Evolutionary conservation across 768 basidiomycete genomes (phyloP).

Genomic region (Gloeostereum incarnatum): DNA sequence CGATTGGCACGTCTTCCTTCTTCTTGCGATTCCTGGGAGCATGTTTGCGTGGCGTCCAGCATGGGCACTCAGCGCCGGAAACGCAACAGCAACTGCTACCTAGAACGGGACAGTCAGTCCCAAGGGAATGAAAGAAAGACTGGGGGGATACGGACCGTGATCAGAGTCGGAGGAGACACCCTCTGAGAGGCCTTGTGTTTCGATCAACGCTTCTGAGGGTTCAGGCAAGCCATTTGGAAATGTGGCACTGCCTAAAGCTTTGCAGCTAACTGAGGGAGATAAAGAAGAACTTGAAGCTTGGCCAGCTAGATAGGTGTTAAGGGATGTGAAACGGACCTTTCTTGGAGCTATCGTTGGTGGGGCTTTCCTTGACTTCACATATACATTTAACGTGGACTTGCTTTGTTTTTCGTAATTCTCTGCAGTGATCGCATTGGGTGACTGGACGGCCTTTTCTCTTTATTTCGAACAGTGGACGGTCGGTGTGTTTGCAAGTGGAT

Average conservation of each 20-base stretch:
- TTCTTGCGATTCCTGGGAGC: slow-evolving; percentile 22
- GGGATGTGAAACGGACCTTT: slow-evolving; percentile 47
- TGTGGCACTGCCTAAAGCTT: slow-evolving; percentile 62
- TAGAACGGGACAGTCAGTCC: slow-evolving; percentile 30
- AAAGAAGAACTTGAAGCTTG: slow-evolving; percentile 35
- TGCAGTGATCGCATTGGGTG: slow-evolving; percentile 85
- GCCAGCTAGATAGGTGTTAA: slow-evolving; percentile 15
- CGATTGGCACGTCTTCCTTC: slow-evolving; percentile 13
- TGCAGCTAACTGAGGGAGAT: slow-evolving; percentile 36
- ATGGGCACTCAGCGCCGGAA: slow-evolving; percentile 43
- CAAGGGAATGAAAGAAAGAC: slow-evolving; percentile 24
- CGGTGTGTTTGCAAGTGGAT: slow-evolving; percentile 80
- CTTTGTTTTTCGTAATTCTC: slow-evolving; percentile 76
- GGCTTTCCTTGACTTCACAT: slow-evolving; percentile 69
- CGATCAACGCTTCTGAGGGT: slow-evolving; percentile 58
- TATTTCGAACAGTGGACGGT: slow-evolving; percentile 84
- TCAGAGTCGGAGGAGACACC: slow-evolving; percentile 51
- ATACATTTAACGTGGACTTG: slow-evolving; percentile 83
- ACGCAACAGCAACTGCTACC: slow-evolving; percentile 35
- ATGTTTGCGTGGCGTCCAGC: slow-evolving; percentile 42
- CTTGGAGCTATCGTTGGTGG: slow-evolving; percentile 41
- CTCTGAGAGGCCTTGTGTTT: slow-evolving; percentile 34
- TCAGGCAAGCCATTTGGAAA: slow-evolving; percentile 73
- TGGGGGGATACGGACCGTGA: slow-evolving; percentile 44
- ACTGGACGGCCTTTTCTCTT: slow-evolving; percentile 91